Evolutionary conservation across 805 yeast genomes (phyloP), one percentile per base, ranked within the genome.

Genomic region (Metschnikowia matae): DNA sequence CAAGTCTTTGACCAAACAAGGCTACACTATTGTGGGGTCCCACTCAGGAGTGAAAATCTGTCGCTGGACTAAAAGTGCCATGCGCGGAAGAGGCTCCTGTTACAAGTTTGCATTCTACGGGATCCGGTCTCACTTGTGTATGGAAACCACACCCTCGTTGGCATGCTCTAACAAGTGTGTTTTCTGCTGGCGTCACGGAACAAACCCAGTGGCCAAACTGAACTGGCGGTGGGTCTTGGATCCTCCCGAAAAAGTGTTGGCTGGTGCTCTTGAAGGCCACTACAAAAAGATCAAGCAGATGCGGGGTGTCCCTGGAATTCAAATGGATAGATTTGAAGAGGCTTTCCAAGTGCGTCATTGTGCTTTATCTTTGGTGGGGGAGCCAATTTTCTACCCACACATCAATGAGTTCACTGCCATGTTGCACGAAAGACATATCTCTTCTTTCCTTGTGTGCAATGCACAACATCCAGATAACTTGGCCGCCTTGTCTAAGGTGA

Each of bases 121-220:
- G 21, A 90, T 90, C 59, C 82, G 79, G 53, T 86, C 95, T 2
- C 97, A 92, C 69, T 72, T 92, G 50, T 90, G 97, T 69, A 90
- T 90, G 97, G 97, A 90, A 65, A 82, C 97, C 2, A 90, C 97
- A 0, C 97, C 97, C 0, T 85, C 96, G 1, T 74, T 90, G 52
- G 92, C 96, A 6, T 90, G 97, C 67, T 89, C 97, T 4, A 90
- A 90, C 64, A 90, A 90, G 66, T 90, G 97, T 77, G 97, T 91
- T 4, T 90, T 90, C 63, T 90, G 97, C 70, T 90, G 97, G 97
- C 80, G 97, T 65, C 97, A 90, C 67, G 97, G 97, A 44, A 90
- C 97, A 2, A 91, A 90, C 62, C 97, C 97, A 0, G 97, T 91
- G 1, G 96, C 96, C 15, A 90, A 96, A 29, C 85, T 85, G 53